Evolutionary conservation across 2,329 filamentous ascomycete species (phyloP), one percentile per base, ranked within the genome.

Genomic region (Ceratocystis colombiana): DNA sequence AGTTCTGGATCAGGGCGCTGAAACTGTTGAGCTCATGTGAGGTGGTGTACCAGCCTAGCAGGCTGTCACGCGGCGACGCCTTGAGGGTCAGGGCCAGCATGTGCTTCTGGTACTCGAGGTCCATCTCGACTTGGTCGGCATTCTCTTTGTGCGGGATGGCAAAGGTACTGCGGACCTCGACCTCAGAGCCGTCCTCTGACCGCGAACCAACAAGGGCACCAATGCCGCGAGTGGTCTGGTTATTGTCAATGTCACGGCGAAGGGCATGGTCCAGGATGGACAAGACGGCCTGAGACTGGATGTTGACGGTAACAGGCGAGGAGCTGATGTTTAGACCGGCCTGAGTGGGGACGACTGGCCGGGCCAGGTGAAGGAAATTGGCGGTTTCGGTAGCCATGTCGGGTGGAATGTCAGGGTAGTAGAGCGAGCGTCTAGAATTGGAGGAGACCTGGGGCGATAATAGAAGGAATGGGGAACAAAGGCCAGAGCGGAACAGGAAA

Each of bases 31-130:
- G 85, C 79, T 97, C 93, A 76, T 90, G 88, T 74, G 89, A 92
- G 62, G 94, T 99, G 70, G 94, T 96, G 80, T 99, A 99, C 94
- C 94, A 99, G 74, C 94, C 94, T 69, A 99, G 88, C 68, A 99
- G 84, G 65, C 91, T 86, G 78, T 99, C 94, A 77, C 91, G 90
- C 63, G 94, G 94, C 77, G 91, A 89, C 67, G 92, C 93, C 79
- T 93, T 93, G 71, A 97, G 86, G 76, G 96, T 93, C 72, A 99
- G 82, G 68, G 89, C 88, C 67, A 97, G 87, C 94, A 99, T 99
- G 77, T 93, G 92, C 84, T 97, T 97, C 80, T 99, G 94, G 79
- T 97, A 99, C 79, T 99, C 94, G 83, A 99, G 96, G 76, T 99
- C 94, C 70, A 99, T 94, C 79, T 99, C 94, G 73, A 99, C 94